Base-by-base conservation (phyloP, 192 early-diverging fungal genomes). In the Funneliformis geosporum region DNA sequence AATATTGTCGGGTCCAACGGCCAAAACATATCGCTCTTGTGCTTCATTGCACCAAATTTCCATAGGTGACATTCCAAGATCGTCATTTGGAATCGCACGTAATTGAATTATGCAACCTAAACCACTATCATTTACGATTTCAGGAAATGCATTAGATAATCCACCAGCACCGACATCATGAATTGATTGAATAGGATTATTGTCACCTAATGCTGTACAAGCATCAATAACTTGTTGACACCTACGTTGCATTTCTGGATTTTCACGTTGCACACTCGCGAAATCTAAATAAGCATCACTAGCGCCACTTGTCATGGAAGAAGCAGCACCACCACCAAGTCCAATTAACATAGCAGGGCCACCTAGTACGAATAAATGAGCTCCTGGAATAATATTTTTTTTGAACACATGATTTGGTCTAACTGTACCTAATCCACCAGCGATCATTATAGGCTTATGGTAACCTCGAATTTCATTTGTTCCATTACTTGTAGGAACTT, bases 1-100 rank as follows among this genome's bases (percentile, higher is more conserved):
- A 79, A 96, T 81, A 69, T 87, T 88, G 72, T 91, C 89, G 2
- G 92, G 89, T 47, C 83, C 73, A 5, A 99, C 92, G 1, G 97
- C 97, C 74, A 98, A 84, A n/a, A 99, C 98, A 80, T 99, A 99
- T 69, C 98, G 93, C 84, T 99, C 98, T 85, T 99, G 98, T 60
- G 95, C 92, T 86, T 99, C 98, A 62, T 99, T 99, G 87, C 98
- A 99, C 98, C 98, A 99, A 64, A 99, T 97, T 84, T 99, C 98
- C 98, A 99, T 98, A n/a, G 98, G 98, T 66, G 94, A 96, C 94
- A 99, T 94, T 68, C 92, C 84, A 12, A 91, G 88, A 79, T 99
- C 98, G 80, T 95, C 97, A 76, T 90, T 92, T 27, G 94, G 96
- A 66, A 99, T 92, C 47, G 94, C 90, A 46, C 97, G 94, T 42